phyloP scores from a whole-genome alignment of 1,139 yeast species.

The Yamadazyma aaseri region DNA sequence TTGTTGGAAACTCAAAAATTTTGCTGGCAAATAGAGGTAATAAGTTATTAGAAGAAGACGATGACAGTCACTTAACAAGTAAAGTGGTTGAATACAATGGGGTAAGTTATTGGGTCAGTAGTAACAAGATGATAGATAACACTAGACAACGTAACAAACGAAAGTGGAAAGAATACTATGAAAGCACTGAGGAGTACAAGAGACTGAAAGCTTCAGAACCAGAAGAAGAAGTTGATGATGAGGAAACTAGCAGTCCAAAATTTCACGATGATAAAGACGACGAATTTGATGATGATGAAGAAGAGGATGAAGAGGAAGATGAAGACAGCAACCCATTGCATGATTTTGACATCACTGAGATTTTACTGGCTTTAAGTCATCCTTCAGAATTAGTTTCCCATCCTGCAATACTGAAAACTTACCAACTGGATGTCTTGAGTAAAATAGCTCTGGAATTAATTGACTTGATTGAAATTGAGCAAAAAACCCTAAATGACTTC shows the following conservation, averaged over 20 bases:
- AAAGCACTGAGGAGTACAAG: conserved; percentile 19
- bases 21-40: conserved; percentile 36
- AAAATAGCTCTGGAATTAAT: conserved; percentile 70
- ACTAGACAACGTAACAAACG: conserved; percentile 30
- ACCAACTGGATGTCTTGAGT: conserved; percentile 46
- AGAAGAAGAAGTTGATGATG: conserved; percentile 21
- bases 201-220: conserved; percentile 6
- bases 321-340: conserved; percentile 36
- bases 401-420: conserved; percentile 68
- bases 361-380: conserved; percentile 74
- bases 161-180: conserved; percentile 35
- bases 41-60: conserved; percentile 24
- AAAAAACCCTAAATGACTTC: conserved; percentile 66
- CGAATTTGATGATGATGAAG: conserved; percentile 24
- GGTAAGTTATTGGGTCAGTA: conserved; percentile 37
- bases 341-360: conserved; percentile 44
- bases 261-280: conserved; percentile 20
- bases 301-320: conserved; percentile 23
- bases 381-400: conserved; percentile 79
- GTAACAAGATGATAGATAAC: conserved; percentile 34
- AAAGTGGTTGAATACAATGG: conserved; percentile 45
- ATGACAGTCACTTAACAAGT: conserved; percentile 27
- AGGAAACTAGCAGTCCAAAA: conserved; percentile 35
- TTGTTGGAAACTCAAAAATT: conserved; percentile 13
- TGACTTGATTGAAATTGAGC: conserved; percentile 77